phyloP scores from a whole-genome alignment of 768 basidiomycete genomes.

The Xerocomus brunneocitrinus region DNA sequence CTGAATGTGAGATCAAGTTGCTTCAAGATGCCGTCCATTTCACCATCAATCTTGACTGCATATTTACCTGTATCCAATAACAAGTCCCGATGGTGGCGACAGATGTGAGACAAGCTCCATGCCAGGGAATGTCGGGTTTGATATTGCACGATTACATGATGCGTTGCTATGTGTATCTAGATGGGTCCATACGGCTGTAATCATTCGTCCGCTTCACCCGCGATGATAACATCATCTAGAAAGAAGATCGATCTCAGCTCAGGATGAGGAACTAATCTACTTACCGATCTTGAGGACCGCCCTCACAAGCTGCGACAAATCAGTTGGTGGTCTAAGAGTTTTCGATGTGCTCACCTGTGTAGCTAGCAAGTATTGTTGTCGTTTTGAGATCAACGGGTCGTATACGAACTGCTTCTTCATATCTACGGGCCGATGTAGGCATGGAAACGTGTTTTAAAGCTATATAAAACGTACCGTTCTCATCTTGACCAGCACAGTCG shows the following conservation, averaged over 20 bases:
- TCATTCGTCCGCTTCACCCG: slow-evolving; percentile 69
- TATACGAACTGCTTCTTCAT: slow-evolving; percentile 98
- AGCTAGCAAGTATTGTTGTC: slow-evolving; percentile 96
- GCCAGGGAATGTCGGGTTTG: not conserved
- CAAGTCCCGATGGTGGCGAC: too few relatives aligned
- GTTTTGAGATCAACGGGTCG: slow-evolving; percentile 94
- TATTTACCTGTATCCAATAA: too few relatives aligned
- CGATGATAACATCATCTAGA: slow-evolving; percentile 72
- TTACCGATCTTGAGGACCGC: slow-evolving; percentile 85
- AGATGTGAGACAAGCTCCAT: too few relatives aligned
- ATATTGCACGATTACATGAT: slow-evolving; percentile 24
- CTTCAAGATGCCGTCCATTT: too few relatives aligned
- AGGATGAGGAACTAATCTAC: slow-evolving; percentile 18
- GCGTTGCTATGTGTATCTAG: slow-evolving; percentile 22
- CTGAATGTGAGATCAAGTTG: too few relatives aligned
- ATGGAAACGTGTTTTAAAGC: not conserved
- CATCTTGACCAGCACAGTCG: slow-evolving; percentile 81
- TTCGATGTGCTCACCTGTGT: slow-evolving; percentile 63
- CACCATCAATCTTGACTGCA: too few relatives aligned
- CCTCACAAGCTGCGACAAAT: slow-evolving; percentile 59
- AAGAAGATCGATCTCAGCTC: slow-evolving; percentile 4
- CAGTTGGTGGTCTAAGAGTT: not conserved
- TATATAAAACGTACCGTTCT: slow-evolving; percentile 62
- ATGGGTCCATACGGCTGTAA: slow-evolving; percentile 3
- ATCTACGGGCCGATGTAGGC: slow-evolving; percentile 44